Evolutionary conservation across 2,329 filamentous ascomycete species (phyloP).

Genomic region (Fusarium penzigii): DNA sequence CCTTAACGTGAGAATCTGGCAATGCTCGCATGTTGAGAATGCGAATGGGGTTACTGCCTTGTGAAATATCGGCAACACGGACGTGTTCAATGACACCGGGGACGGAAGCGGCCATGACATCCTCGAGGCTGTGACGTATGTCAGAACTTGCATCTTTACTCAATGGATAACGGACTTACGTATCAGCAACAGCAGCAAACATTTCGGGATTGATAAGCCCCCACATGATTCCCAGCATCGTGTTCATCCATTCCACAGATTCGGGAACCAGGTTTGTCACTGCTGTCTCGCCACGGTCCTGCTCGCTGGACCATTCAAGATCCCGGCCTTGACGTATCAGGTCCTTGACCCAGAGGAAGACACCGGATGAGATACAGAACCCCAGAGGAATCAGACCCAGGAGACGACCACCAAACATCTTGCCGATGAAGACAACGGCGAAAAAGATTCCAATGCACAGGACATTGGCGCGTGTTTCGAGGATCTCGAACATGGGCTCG

Average conservation of each 20-base stretch:
- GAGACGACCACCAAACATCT: conserved; percentile 75
- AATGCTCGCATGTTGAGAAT: conserved; percentile 86
- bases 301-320: conserved; percentile 85
- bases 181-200: conserved; percentile 91
- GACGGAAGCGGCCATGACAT: conserved; percentile 95
- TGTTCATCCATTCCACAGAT: conserved; percentile 96
- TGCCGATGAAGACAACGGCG: conserved; percentile 74
- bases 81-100: conserved; percentile 92
- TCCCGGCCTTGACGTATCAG: conserved; percentile 79
- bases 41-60: conserved; percentile 86
- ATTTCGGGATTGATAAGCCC: conserved; percentile 92
- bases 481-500: conserved; percentile 77
- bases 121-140: conserved; percentile 44
- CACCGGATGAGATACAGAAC: conserved; percentile 70
- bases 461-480: conserved; percentile 74
- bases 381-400: conserved; percentile 75
- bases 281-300: conserved; percentile 80
- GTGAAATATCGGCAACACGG: conserved; percentile 90
- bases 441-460: conserved; percentile 72
- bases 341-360: conserved; percentile 90
- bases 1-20: conserved; percentile 73
- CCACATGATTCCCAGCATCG: conserved; percentile 81
- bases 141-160: conserved; percentile 4
- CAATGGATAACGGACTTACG: conserved; percentile 37
- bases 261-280: conserved; percentile 89